These are phyloP conservation scores for Xylaria grammica DNA, from an alignment of 495 filamentous ascomycete species.

Conservation along the genomic window DNA sequence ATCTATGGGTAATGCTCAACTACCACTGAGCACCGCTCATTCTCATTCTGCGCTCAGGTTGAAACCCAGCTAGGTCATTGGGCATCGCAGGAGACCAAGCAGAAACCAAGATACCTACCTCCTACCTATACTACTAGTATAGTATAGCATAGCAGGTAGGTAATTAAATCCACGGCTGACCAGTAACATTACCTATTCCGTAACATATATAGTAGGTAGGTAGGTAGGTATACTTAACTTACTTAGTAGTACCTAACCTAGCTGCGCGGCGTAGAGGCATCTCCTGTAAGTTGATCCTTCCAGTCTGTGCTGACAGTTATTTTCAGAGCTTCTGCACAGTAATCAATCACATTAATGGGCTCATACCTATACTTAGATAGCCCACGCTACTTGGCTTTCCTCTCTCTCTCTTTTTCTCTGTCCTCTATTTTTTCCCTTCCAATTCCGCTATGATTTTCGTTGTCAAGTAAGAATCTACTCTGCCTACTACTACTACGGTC, in stretches of 20 bases:
- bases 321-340: slow-evolving; percentile 11
- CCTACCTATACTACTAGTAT: too few relatives aligned
- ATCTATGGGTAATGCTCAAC: slow-evolving; percentile 11
- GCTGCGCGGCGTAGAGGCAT: not conserved
- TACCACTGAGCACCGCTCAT: slow-evolving; percentile 18
- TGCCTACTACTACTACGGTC: too few relatives aligned
- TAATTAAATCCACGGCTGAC: not conserved
- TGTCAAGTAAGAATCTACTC: not conserved
- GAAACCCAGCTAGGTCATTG: slow-evolving; percentile 4
- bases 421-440: too few relatives aligned
- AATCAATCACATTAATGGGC: slow-evolving; percentile 18
- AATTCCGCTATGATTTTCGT: not conserved
- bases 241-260: not conserved
- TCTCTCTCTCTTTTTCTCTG: not conserved
- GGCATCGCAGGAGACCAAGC: not conserved
- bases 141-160: not conserved
- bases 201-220: not conserved
- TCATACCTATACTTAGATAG: slow-evolving; percentile 6
- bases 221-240: not conserved
- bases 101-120: slow-evolving; percentile 2
- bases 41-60: too few relatives aligned
- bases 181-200: not conserved
- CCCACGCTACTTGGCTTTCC: not conserved
- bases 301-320: slow-evolving; percentile 14
- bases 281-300: slow-evolving; percentile 5